A percentile compares a stretch with the other conserved stretches of the same genome.
phyloP scores from a whole-genome alignment of 2,329 filamentous ascomycete species.

The Coleophoma cylindrospora region DNA sequence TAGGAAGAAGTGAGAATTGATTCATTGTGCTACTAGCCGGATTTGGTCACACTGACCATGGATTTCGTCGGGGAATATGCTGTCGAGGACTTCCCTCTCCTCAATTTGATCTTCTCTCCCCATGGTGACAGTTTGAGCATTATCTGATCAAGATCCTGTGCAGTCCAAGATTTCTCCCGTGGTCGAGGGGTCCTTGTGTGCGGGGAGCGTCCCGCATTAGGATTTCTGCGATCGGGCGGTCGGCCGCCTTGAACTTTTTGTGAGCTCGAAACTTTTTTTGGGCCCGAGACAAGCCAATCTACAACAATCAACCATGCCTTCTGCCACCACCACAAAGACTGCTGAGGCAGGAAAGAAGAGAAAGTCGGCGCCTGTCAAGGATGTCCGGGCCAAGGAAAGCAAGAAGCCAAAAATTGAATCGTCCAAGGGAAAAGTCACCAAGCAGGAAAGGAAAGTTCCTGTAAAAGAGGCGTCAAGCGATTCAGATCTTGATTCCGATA shows the following conservation, averaged over 20 bases:
- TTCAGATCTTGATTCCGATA: constrained; percentile 24
- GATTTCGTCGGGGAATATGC: constrained; percentile 97
- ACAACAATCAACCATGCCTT: constrained; percentile 20
- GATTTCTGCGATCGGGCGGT: neutral
- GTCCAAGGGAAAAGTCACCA: constrained; percentile 17
- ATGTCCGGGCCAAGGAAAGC: constrained; percentile 33
- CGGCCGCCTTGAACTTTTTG: neutral
- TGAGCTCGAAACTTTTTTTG: neutral
- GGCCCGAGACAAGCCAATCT: neutral
- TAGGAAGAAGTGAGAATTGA: constrained; percentile 30
- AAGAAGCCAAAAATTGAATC: constrained; percentile 46
- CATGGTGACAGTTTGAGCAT: constrained; percentile 36
- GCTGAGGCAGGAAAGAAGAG: constrained; percentile 48
- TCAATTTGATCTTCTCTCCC: constrained; percentile 85
- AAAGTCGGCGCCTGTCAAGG: constrained; percentile 45
- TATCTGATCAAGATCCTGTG: neutral
- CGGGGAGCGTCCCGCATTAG: neutral
- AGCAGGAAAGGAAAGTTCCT: constrained; percentile 28
- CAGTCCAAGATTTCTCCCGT: neutral
- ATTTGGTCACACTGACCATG: constrained; percentile 54
- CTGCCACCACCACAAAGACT: constrained; percentile 35
- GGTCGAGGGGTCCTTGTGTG: neutral
- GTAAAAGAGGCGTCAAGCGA: constrained; percentile 34
- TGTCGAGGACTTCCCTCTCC: constrained; percentile 95
- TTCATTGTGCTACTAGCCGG: constrained; percentile 2